Percentiles rank a stretch among this genome's conserved stretches.
Conservation (phyloP, 2,329 filamentous ascomycete species). For the Colletotrichum phormii region DNA sequence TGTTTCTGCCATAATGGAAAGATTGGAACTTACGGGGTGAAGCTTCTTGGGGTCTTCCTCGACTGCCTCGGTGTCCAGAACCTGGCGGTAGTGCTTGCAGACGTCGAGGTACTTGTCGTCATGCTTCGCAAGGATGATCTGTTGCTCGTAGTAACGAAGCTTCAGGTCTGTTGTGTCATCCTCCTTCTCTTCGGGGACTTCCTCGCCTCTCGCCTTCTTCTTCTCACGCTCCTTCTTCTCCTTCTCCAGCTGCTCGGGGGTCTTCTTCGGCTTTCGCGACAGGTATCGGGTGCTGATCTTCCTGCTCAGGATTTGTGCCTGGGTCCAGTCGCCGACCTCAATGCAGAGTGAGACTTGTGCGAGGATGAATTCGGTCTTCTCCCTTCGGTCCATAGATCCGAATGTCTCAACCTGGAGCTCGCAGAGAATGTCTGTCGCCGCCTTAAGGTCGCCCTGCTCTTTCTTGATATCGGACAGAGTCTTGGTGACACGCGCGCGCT, state of each 20-base stretch:
- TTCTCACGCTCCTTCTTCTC: conserved; percentile 90
- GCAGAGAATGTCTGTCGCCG: conserved; percentile 92
- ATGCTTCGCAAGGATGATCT: conserved; percentile 95
- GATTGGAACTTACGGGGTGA: conserved; percentile 73
- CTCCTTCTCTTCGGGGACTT: conserved; percentile 80
- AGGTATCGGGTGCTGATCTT: conserved; percentile 98
- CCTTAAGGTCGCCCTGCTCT: conserved; percentile 89
- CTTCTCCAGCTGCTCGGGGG: conserved; percentile 88
- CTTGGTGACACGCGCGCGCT: conserved; percentile 93
- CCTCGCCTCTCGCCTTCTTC: conserved; percentile 82
- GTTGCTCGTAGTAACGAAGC: conserved; percentile 95
- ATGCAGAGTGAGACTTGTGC: conserved; percentile 96
- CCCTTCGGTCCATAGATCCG: conserved; percentile 94
- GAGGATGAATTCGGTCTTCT: conserved; percentile 99
- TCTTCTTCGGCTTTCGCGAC: conserved; percentile 90
- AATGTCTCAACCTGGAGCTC: conserved; percentile 99
- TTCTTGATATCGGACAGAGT: conserved; percentile 99
- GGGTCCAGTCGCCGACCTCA: conserved; percentile 94
- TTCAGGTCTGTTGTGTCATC: conserved; percentile 98
- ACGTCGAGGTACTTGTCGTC: conserved; percentile 97
- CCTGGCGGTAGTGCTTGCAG: conserved; percentile 98
- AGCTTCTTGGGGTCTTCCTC: conserved; percentile 90
- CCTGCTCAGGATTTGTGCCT: conserved; percentile 90
- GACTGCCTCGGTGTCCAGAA: conserved; percentile 94
- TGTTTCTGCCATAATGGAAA: background rate